Conservation (phyloP, 306 rosid species). For the Quercus berberidifolia region DNA sequence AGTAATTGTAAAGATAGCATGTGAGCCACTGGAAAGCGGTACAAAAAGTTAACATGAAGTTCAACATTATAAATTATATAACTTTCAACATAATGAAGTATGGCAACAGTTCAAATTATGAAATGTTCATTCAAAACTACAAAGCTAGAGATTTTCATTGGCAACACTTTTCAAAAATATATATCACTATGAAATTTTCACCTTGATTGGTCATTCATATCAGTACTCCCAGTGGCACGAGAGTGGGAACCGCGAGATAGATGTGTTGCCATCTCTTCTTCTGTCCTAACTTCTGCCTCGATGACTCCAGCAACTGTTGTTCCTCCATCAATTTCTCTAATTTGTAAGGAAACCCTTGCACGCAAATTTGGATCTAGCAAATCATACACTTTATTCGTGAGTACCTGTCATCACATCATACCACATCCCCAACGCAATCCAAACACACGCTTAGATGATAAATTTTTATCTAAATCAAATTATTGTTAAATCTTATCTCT, state of each 20-base stretch:
- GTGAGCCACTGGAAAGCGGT: conserved; percentile 60
- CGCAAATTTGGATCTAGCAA: conserved; percentile 44
- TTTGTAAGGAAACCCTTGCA: conserved; percentile 72
- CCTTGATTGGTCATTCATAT: conserved; percentile 96
- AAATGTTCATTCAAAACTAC: background rate
- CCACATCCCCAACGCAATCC: too few species aligned
- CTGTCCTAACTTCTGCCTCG: conserved; percentile 67
- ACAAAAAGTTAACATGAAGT: background rate
- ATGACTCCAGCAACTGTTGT: conserved; percentile 86
- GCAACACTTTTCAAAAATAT: too few species aligned
- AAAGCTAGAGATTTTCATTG: background rate
- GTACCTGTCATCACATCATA: conserved; percentile 45
- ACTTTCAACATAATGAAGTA: background rate
- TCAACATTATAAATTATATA: background rate
- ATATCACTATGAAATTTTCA: too few species aligned
- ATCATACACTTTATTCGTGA: conserved; percentile 84
- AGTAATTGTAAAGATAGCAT: conserved; percentile 34
- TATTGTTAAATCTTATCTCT: too few species aligned
- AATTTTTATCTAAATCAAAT: too few species aligned
- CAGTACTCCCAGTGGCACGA: conserved; percentile 88
- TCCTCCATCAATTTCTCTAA: conserved; percentile 82
- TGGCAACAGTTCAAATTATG: background rate
- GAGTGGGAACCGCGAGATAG: conserved; percentile 64
- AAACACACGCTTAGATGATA: too few species aligned
- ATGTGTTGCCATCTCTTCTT: conserved; percentile 77